Evolutionary conservation across 2,329 filamentous ascomycete genomes (phyloP).

Genomic region (Beauveria asiatica): DNA sequence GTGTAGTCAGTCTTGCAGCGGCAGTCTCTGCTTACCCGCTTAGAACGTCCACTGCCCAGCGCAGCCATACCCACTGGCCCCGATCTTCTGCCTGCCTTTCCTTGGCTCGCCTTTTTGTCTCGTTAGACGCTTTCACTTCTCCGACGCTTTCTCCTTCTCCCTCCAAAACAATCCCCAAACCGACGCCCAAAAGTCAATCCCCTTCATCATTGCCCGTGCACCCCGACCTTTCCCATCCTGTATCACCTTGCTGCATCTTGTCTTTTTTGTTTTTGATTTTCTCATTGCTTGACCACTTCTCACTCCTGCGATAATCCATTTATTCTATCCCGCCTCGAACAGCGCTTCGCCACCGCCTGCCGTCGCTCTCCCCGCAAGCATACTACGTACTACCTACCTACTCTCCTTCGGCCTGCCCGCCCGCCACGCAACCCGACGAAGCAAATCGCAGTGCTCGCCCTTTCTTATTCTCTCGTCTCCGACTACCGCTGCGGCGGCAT

Average conservation of each 20-base stretch:
- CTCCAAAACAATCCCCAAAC: slow-evolving; percentile 6
- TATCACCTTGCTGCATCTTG: too few species aligned
- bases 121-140: slow-evolving; percentile 1
- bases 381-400: background rate
- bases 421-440: background rate
- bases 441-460: slow-evolving; percentile 7
- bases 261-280: background rate
- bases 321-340: background rate
- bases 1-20: background rate
- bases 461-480: background rate
- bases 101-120: background rate
- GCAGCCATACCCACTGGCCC: background rate
- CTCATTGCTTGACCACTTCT: background rate
- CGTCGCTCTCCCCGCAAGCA: background rate
- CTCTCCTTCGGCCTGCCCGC: background rate
- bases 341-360: background rate
- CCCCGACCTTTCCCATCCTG: background rate
- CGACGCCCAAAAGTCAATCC: background rate
- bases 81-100: background rate
- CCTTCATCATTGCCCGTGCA: background rate
- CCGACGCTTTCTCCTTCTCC: slow-evolving; percentile 2
- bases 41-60: background rate
- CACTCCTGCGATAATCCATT: background rate
- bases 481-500: slow-evolving; percentile 10
- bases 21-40: background rate